phyloP scores from a whole-genome alignment of 163 green algal species.

The Scenedesmus sp. region DNA sequence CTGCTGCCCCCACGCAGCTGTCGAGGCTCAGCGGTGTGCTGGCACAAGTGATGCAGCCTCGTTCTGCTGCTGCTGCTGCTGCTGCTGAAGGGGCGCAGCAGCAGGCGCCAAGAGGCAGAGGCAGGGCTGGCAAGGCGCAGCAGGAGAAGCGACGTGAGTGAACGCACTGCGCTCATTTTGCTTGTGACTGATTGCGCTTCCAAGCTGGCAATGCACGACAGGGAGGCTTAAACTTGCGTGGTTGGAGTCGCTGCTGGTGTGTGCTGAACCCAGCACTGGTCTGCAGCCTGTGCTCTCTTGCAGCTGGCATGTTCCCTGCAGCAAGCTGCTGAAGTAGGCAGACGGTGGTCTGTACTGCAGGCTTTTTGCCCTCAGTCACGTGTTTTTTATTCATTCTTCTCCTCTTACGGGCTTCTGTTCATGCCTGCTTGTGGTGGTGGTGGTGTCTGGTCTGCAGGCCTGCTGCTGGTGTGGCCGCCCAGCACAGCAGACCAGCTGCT shows the following conservation, averaged over 20 bases:
- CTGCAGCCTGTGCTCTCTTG: too few species aligned
- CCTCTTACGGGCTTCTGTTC: neutral
- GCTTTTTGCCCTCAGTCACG: too few species aligned
- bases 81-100: neutral
- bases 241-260: too few species aligned
- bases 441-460: neutral
- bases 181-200: neutral
- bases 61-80: neutral
- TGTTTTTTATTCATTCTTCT: too few species aligned
- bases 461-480: constrained; percentile 46
- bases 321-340: too few species aligned
- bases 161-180: neutral
- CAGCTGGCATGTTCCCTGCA: too few species aligned
- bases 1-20: constrained; percentile 15
- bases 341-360: too few species aligned
- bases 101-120: neutral
- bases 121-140: neutral
- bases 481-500: constrained; percentile 46
- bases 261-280: too few species aligned
- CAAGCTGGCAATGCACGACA: too few species aligned
- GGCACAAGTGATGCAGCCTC: neutral
- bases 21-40: neutral
- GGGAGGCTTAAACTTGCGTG: too few species aligned
- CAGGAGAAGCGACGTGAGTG: constrained; percentile 29
- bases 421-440: neutral